These are phyloP conservation scores for Tephrocybe sp. DNA, from an alignment of 768 basidiomycete species.

Conservation along the genomic window DNA sequence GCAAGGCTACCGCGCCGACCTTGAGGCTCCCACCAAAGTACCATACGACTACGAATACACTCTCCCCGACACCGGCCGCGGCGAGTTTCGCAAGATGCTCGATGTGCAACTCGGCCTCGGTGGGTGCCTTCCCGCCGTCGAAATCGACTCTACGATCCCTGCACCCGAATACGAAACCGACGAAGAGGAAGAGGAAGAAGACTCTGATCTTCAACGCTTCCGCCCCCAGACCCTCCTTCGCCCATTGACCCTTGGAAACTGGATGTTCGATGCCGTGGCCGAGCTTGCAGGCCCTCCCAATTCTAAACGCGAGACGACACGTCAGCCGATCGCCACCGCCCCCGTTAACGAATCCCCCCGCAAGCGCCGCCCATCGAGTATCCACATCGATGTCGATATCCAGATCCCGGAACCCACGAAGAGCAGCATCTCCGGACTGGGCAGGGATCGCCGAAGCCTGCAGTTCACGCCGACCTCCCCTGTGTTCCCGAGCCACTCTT, in stretches of 20 bases:
- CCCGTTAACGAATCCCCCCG: slow-evolving; percentile 16
- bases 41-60: not conserved
- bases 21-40: slow-evolving; percentile 46
- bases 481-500: slow-evolving; percentile 26
- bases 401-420: slow-evolving; percentile 3
- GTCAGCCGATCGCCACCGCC: slow-evolving; percentile 35
- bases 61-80: slow-evolving; percentile 31
- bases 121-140: slow-evolving; percentile 48
- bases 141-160: slow-evolving; percentile 46
- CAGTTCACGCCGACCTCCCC: slow-evolving; percentile 65
- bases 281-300: slow-evolving; percentile 49
- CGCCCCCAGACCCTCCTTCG: slow-evolving; percentile 44
- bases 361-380: slow-evolving; percentile 21
- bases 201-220: slow-evolving; percentile 25
- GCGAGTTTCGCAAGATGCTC: slow-evolving; percentile 76
- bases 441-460: slow-evolving; percentile 48
- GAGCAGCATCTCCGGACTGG: not conserved
- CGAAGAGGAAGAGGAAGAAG: slow-evolving; percentile 42
- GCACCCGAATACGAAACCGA: slow-evolving; percentile 14
- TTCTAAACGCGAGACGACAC: slow-evolving; percentile 8
- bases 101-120: slow-evolving; percentile 51
- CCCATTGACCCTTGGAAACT: slow-evolving; percentile 66
- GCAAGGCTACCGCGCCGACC: slow-evolving; percentile 82
- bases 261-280: slow-evolving; percentile 83
- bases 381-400: slow-evolving; percentile 22